Evolutionary conservation across 2,329 filamentous ascomycete species (phyloP), one percentile per base, ranked within the genome.

Genomic region (Cordyceps javanica): DNA sequence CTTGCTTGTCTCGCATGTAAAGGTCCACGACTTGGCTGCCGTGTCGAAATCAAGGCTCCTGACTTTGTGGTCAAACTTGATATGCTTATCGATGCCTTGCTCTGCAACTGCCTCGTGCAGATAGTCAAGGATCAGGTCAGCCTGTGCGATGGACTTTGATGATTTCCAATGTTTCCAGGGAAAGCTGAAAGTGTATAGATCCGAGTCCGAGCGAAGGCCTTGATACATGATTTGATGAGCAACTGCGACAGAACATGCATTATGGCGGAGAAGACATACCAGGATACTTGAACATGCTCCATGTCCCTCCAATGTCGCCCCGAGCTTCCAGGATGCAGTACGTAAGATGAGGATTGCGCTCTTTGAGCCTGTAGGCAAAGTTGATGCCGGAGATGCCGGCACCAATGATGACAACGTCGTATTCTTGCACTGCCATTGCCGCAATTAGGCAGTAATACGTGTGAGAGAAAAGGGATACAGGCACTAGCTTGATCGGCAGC

Each of bases 281-380:
- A 0, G 88, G 89, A 66, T 91, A 92, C 45, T 81, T 83, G 77
- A 90, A 93, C 57, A 91, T 81, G 63, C 82, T 82, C 89, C 89
- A 93, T 14, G 89, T 93, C 28, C 89, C 89, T 13, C 89, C 89
- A 9, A 91, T 75, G 42, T 79, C 75, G 57, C 79, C 71, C 55
- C 88, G 82, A 4, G 77, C 79, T 69, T 93, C 89, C 44, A 93
- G 80, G 48, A 93, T 81, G 45, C 80, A 77, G 65, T 86, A 90
- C 36, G 72, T 77, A 44, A 68, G 66, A 57, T 79, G 70, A 0
- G 88, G 87, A 6, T 85, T 72, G 58, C 78, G 68, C 1, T 76
- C 75, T 62, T 84, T 80, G 3, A 90, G 66, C 34, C 86, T 80
- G 66, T 91, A 89, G 4, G 83, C 88, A 19, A 86, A 77, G 65